Conservation (phyloP, 495 filamentous ascomycete genomes). For the Podospora pseudopauciseta region DNA sequence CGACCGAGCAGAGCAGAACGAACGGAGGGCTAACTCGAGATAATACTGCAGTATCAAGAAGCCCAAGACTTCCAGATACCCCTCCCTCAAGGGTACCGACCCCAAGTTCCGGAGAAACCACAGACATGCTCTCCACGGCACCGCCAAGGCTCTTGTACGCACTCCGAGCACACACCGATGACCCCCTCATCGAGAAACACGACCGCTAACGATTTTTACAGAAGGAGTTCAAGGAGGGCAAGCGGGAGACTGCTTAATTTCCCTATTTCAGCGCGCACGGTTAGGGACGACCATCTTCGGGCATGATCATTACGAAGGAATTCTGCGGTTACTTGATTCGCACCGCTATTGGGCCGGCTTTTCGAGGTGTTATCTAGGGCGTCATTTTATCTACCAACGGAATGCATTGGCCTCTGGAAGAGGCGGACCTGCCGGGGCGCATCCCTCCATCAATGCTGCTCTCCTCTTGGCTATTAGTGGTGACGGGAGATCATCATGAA, state of each 20-base stretch:
- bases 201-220: constrained; percentile 55
- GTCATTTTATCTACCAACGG: constrained; percentile 29
- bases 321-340: constrained; percentile 25
- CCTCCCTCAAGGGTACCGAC: constrained; percentile 96
- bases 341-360: constrained; percentile 30
- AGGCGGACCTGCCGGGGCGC: constrained; percentile 22
- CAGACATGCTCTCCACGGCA: constrained; percentile 97
- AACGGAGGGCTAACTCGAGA: constrained; percentile 17
- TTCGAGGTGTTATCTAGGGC: constrained; percentile 37
- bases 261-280: constrained; percentile 22
- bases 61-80: constrained; percentile 98
- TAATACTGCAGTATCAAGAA: constrained; percentile 84
- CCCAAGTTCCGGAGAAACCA: constrained; percentile 99
- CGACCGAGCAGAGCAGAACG: constrained; percentile 11
- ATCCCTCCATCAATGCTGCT: not conserved
- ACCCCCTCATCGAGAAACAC: constrained; percentile 4
- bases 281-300: constrained; percentile 23
- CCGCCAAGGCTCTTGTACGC: constrained; percentile 94
- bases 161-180: not conserved
- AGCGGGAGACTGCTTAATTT: constrained; percentile 81
- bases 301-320: constrained; percentile 34
- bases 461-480: not conserved
- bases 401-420: constrained; percentile 31
- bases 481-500: not conserved
- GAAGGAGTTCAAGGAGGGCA: constrained; percentile 98